Conservation (phyloP, 768 basidiomycete species). For the Rhodotorula taiwanensis region DNA sequence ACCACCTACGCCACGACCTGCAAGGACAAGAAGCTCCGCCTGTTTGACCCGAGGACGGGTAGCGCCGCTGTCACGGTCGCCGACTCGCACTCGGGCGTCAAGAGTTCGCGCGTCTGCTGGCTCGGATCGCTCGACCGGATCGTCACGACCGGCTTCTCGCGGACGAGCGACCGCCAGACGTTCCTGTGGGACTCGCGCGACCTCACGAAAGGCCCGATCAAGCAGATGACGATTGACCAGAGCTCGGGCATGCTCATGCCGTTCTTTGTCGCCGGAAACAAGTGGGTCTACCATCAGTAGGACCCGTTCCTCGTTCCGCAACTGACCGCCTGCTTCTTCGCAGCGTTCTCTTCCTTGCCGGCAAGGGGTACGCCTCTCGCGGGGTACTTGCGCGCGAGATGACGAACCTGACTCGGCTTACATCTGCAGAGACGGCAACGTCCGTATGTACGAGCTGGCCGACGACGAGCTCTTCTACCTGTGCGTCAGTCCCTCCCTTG, state of each 20-base stretch:
- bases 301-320: slow-evolving; percentile 46
- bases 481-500: slow-evolving; percentile 6
- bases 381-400: no score
- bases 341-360: slow-evolving; percentile 52
- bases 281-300: slow-evolving; percentile 58
- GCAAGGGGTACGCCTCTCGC: slow-evolving; percentile 84
- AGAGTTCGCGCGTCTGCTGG: slow-evolving; percentile 81
- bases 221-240: slow-evolving; percentile 75
- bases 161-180: slow-evolving; percentile 90
- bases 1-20: slow-evolving; percentile 79
- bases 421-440: slow-evolving; percentile 75
- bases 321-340: neutral
- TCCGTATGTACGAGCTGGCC: slow-evolving; percentile 93
- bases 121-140: slow-evolving; percentile 82
- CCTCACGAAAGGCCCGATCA: slow-evolving; percentile 57
- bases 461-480: slow-evolving; percentile 64
- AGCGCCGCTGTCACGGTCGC: slow-evolving; percentile 69
- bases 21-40: slow-evolving; percentile 79
- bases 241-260: slow-evolving; percentile 93
- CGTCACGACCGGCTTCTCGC: slow-evolving; percentile 93
- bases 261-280: slow-evolving; percentile 91
- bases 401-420: neutral
- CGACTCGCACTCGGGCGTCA: slow-evolving; percentile 89
- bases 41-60: slow-evolving; percentile 84
- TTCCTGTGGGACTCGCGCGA: slow-evolving; percentile 80